Conservation (phyloP, 805 yeast species). For the Zygosaccharomyces siamensis region DNA sequence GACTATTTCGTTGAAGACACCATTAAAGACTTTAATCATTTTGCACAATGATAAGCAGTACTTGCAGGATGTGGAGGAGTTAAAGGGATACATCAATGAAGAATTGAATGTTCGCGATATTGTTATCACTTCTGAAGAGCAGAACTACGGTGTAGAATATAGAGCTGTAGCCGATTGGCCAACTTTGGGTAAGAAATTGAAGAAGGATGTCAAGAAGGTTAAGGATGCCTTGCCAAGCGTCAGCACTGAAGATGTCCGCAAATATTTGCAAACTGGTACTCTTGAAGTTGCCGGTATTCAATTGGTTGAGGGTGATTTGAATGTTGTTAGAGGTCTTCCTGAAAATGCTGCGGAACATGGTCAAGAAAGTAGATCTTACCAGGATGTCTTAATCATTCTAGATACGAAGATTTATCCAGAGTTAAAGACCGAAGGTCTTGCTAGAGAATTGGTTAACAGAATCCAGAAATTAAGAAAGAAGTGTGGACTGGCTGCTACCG, state of each 20-base stretch:
- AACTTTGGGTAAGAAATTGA: constrained; percentile 92
- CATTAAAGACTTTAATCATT: constrained; percentile 81
- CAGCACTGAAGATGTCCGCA: constrained; percentile 76
- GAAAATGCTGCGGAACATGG: constrained; percentile 61
- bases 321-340: constrained; percentile 85
- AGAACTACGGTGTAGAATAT: constrained; percentile 85
- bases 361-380: constrained; percentile 80
- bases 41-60: constrained; percentile 73
- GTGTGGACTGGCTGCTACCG: constrained; percentile 90
- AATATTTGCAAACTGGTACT: constrained; percentile 65
- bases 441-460: constrained; percentile 94
- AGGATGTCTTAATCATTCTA: constrained; percentile 82
- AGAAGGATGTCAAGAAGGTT: constrained; percentile 88
- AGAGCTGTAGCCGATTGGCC: constrained; percentile 99
- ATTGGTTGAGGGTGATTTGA: constrained; percentile 80
- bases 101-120: constrained; percentile 91
- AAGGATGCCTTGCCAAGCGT: constrained; percentile 87
- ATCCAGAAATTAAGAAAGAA: constrained; percentile 96
- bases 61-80: constrained; percentile 69
- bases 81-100: constrained; percentile 75
- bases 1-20: constrained; percentile 88
- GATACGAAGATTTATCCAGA: constrained; percentile 87
- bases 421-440: constrained; percentile 87
- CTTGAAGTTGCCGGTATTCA: constrained; percentile 85
- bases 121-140: constrained; percentile 84